Base-by-base conservation (phyloP, 305 asterid genomes). In the Fraxinus greggii region DNA sequence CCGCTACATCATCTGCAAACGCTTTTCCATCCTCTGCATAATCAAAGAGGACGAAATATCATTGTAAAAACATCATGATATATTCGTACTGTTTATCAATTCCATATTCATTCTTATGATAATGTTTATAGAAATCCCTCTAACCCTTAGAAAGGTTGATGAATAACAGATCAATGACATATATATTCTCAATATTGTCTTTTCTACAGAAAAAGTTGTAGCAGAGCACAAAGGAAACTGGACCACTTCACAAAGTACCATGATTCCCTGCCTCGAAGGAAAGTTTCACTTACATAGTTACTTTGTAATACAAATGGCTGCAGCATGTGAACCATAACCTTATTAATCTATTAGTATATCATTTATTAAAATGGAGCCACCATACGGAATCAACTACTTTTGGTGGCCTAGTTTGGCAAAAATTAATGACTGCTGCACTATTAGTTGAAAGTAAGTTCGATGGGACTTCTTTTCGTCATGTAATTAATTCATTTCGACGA, bases 1-100 rank as follows among this genome's bases (percentile, higher is more conserved):
- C 92, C 0, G 98, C 92, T 42, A 96, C 98, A 67, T 96, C 98
- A 9, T 96, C 97, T 23, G 98, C 96, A 51, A 96, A 86, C 72
- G 89, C 83, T 81, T 89, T 93, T 82, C 83, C 97, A 33, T 85
- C 92, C 82, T 89, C 97, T 95, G 93, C 87, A 86, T 8, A 15
- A 28, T 51, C 38, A 40, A 74, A 45, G 59, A 80, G n/a, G n/a
- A n/a, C n/a, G n/a, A n/a, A n/a, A n/a, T n/a, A n/a, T 19, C 78
- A 51, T 10, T 31, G 70, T 36, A 80, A 17, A 42, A 15, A 7
- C 48, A 72, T 36, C 15, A 40, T 40, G 48, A 40, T 40, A 40
- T 38, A 38, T 38, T 38, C 48, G 48, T 48, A 9, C 32, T 12
- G 31, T 63, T 63, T 63, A 63, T 63, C 72, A 63, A 63, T 24